Percentiles rank a stretch among this genome's conserved stretches.
Conservation (phyloP, 2,329 filamentous ascomycete species). For the Colletotrichum lupini region DNA sequence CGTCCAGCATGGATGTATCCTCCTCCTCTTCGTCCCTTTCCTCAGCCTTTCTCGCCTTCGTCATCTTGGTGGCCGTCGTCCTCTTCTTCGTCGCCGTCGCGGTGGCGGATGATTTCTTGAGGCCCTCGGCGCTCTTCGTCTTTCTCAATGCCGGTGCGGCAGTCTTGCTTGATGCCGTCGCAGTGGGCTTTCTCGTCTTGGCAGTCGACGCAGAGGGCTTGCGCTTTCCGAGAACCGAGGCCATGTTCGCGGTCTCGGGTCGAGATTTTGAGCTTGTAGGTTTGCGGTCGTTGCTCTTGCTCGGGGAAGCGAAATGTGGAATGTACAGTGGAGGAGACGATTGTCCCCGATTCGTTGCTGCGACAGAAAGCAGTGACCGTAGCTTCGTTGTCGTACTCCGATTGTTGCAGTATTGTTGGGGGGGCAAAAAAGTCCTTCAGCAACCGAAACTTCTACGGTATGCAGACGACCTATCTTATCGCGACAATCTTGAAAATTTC, state of each 20-base stretch:
- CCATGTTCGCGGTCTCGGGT: slow-evolving; percentile 4
- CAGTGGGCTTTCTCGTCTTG: not conserved
- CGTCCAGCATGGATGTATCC: slow-evolving; percentile 54
- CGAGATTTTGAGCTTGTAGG: not conserved
- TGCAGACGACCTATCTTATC: not conserved
- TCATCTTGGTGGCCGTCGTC: not conserved
- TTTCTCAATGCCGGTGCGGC: not conserved
- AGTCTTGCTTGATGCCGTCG: not conserved
- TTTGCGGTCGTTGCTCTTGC: not conserved
- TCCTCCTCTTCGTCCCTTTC: slow-evolving; percentile 35
- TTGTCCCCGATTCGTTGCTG: not conserved
- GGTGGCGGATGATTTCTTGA: not conserved
- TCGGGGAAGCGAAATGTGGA: not conserved
- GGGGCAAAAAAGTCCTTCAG: not conserved
- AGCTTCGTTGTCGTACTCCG: not conserved
- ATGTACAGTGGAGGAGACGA: too few species aligned
- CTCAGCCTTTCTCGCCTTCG: not conserved
- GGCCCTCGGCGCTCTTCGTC: slow-evolving; percentile 1
- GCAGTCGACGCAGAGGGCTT: slow-evolving; percentile 19
- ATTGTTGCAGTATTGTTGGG: not conserved
- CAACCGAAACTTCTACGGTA: too few species aligned
- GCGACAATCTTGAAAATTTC: slow-evolving; percentile 6
- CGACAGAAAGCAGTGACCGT: not conserved
- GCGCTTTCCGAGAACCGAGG: slow-evolving; percentile 36
- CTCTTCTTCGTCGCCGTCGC: not conserved